A percentile compares a stretch with the other conserved stretches of the same genome.
Conservation (phyloP, 2,329 filamentous ascomycete species). For the Aspergillus tamarii region DNA sequence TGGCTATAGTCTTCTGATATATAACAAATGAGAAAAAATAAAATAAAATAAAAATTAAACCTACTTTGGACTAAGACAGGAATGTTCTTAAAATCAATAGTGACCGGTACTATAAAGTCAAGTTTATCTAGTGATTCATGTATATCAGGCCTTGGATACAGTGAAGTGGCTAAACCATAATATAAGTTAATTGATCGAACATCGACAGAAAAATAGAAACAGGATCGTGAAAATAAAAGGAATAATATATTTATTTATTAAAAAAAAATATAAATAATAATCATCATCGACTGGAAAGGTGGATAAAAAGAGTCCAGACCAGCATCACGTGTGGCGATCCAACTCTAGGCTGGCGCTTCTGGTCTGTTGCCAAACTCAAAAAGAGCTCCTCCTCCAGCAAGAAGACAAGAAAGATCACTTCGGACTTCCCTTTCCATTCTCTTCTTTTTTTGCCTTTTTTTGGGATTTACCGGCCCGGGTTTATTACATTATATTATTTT, state of each 20-base stretch:
- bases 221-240: neutral
- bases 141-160: neutral
- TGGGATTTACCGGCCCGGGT: neutral
- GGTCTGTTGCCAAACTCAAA: conserved; percentile 4
- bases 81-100: neutral
- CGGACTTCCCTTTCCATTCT: conserved; percentile 3
- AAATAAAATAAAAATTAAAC: neutral
- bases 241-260: too few relatives aligned
- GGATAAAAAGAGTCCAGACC: conserved; percentile 19
- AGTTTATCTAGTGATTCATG: neutral
- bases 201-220: neutral
- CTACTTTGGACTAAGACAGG: too few relatives aligned
- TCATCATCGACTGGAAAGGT: too few relatives aligned
- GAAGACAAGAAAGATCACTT: neutral
- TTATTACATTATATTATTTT: neutral
- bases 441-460: neutral
- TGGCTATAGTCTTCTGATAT: neutral
- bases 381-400: neutral
- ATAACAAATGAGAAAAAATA: neutral
- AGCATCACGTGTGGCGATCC: conserved; percentile 25
- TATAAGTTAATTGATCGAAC: neutral
- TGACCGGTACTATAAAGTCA: neutral
- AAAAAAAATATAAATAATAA: too few relatives aligned
- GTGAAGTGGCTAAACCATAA: neutral
- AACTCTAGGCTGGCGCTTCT: conserved; percentile 13